Evolutionary conservation across 2,329 filamentous ascomycete species (phyloP).

Genomic region (Lasiodiplodia theobromae): DNA sequence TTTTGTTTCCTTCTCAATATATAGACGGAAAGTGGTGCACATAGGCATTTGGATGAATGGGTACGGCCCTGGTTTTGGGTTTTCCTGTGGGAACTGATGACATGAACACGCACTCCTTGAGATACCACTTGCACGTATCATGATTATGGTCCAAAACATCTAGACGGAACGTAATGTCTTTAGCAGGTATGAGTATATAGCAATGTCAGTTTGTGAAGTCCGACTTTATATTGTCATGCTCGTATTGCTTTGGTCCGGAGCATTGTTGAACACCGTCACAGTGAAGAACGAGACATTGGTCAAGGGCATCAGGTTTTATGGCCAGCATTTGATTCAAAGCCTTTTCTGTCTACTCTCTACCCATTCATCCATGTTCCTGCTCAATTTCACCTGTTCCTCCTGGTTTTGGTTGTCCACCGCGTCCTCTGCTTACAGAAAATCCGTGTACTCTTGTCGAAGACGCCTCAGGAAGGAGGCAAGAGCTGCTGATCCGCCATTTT

Average conservation of each 20-base stretch:
- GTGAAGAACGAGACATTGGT: background rate
- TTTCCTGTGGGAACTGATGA: background rate
- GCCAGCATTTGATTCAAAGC: background rate
- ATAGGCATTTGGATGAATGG: conserved; percentile 1
- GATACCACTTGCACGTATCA: conserved; percentile 11
- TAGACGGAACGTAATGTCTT: conserved; percentile 26
- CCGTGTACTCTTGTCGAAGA: background rate
- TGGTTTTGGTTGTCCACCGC: background rate
- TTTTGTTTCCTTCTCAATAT: background rate
- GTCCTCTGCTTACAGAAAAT: background rate
- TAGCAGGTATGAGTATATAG: background rate
- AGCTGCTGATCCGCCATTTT: background rate
- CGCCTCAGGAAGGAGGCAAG: background rate
- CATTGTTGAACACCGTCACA: background rate
- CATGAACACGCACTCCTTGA: conserved; percentile 15
- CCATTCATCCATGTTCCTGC: background rate
- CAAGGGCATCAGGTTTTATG: background rate
- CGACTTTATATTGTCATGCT: background rate
- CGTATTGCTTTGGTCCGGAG: background rate
- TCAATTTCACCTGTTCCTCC: background rate
- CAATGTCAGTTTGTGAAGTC: background rate
- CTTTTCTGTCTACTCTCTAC: background rate
- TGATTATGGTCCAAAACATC: background rate
- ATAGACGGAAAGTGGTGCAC: conserved; percentile 19
- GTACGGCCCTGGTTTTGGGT: conserved; percentile 1